Base-by-base conservation (phyloP, 805 yeast genomes). In the Yarrowia keelungensis region DNA sequence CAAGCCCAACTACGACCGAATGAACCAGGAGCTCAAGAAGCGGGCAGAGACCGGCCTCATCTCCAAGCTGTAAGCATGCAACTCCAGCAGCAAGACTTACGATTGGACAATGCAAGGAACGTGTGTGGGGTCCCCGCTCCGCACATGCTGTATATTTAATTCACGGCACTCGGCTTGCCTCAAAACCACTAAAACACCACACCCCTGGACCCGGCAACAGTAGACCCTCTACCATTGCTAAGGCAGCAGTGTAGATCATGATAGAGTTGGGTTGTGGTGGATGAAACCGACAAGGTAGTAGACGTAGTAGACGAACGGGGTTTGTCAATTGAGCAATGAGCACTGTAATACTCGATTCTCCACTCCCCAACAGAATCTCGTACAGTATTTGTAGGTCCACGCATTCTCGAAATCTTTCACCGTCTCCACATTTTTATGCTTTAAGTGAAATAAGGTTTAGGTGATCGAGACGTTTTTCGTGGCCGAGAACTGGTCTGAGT, bases 1-100 rank as follows among this genome's bases (percentile, higher is more conserved):
- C 12, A 22, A 47, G 67, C 54, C 67, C 38, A 38, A 39, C 45
- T 62, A 62, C 56, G 47, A 47, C 14, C 54, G 67, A 47, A 38
- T 62, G 47, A 62, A 62, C 67, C 56, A 19, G n/a, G 67, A 62
- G 39, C 14, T 62, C 32, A 62, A 62, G 47, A 36, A 36, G 38
- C 45, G 45, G 46, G 67, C 67, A 3, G 67, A 62, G 32, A 1
- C 38, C 26, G 65, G 35, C 14, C 50, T 59, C 32, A 26, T 26
- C 10, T 45, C 65, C 41, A 59, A 45, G 41, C 14, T 59, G 35
- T 59, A 59, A 22, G 42, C 36, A 54, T 22, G 26, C 32, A 26
- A 26, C 32, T 26, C 32, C 19, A 19, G 19, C 19, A 26, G 7
- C 32, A 26, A 5, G 32, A 26, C 32, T 26, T 26, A 43, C 49